Evolutionary conservation across 2,329 filamentous ascomycete genomes (phyloP).

Genomic region (Penicillium concentricum): DNA sequence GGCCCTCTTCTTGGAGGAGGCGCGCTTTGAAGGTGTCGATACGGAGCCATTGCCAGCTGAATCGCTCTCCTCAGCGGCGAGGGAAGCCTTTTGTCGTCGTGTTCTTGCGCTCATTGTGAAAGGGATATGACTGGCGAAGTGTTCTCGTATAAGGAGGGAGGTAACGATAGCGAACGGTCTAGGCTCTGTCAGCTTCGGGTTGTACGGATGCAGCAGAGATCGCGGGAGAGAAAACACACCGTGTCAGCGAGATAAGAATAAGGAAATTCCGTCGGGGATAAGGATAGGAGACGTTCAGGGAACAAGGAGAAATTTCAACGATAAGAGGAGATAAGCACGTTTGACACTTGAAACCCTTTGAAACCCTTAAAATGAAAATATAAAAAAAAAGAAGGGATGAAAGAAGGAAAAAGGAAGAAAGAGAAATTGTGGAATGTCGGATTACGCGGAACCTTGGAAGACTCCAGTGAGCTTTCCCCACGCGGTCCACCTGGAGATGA

Average conservation of each 20-base stretch:
- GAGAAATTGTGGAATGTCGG: constrained; percentile 11
- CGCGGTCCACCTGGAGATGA: constrained; percentile 11
- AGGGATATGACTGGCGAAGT: background rate
- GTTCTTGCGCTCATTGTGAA: constrained; percentile 39
- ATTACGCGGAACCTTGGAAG: constrained; percentile 21
- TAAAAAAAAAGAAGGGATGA: background rate
- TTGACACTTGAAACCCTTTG: background rate
- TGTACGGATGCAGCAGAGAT: background rate
- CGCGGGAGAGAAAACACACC: background rate
- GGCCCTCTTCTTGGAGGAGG: constrained; percentile 29
- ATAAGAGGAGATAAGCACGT: constrained; percentile 1
- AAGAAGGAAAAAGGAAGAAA: background rate
- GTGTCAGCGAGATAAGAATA: constrained; percentile 5
- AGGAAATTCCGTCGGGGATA: background rate
- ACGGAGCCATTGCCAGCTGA: constrained; percentile 31
- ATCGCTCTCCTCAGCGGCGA: constrained; percentile 33
- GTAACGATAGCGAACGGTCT: background rate
- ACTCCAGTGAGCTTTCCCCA: constrained; percentile 16
- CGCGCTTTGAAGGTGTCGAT: constrained; percentile 30
- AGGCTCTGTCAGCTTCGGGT: background rate
- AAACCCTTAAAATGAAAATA: background rate
- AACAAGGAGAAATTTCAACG: background rate
- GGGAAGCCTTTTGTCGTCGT: constrained; percentile 40
- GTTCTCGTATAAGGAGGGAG: background rate
- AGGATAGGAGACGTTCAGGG: background rate